phyloP scores from a whole-genome alignment of 441 rosid species.

The Aquilaria agallochum region DNA sequence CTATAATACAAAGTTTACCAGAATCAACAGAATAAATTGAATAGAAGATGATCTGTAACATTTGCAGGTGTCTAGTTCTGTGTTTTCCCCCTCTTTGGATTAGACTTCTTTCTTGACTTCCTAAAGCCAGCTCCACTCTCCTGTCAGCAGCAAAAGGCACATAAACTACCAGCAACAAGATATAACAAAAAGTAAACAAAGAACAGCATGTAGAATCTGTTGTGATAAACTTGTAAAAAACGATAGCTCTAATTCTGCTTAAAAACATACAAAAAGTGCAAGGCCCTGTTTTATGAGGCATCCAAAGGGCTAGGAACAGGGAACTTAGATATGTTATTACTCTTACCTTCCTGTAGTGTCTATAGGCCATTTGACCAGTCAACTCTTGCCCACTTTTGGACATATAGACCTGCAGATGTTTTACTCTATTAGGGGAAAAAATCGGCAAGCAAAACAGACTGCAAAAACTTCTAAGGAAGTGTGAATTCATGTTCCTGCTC shows the following conservation, averaged over 20 bases:
- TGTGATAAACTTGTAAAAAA: background rate
- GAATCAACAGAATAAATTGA: too few relatives aligned
- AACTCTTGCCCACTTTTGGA: slow-evolving; percentile 71
- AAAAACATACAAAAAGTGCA: background rate
- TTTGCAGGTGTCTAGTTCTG: too few relatives aligned
- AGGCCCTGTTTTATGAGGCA: background rate
- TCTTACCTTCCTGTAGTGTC: slow-evolving; percentile 68
- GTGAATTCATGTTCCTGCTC: background rate
- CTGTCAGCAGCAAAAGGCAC: slow-evolving; percentile 33
- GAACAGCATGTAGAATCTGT: background rate
- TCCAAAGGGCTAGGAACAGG: background rate
- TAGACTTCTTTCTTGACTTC: slow-evolving; percentile 56
- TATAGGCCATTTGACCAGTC: slow-evolving; percentile 71
- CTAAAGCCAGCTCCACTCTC: slow-evolving; percentile 51
- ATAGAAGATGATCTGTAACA: too few relatives aligned
- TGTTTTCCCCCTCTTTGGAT: slow-evolving; percentile 37
- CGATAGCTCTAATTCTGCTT: background rate
- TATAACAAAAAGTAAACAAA: background rate
- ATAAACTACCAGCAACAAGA: background rate
- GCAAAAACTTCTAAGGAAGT: background rate
- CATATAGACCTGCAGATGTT: slow-evolving; percentile 57
- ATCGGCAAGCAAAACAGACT: background rate
- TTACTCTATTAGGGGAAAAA: background rate
- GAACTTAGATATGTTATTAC: slow-evolving; percentile 1
- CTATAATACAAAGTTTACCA: too few relatives aligned